Percentiles rank a stretch among this genome's conserved stretches.
Evolutionary conservation across 345 rosid genomes (phyloP).

Genomic region (Eucalyptus marginata): DNA sequence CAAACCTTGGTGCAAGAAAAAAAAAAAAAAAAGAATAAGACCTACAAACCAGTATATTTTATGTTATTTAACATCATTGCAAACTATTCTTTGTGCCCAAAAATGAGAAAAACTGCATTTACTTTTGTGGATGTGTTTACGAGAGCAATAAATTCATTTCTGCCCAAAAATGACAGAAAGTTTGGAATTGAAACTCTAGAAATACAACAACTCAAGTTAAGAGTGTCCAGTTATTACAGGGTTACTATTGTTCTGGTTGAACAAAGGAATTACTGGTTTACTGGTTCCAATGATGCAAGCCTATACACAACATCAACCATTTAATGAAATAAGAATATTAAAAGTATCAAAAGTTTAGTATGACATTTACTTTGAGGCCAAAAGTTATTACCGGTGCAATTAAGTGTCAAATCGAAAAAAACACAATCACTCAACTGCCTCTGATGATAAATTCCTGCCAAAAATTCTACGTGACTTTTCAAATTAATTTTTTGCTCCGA

Average conservation of each 20-base stretch:
- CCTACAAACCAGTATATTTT: not conserved
- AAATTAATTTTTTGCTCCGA: too few species aligned
- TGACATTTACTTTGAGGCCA: too few species aligned
- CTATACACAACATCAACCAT: too few species aligned
- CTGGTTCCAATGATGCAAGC: too few species aligned
- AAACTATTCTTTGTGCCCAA: not conserved
- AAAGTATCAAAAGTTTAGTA: too few species aligned
- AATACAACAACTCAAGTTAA: not conserved
- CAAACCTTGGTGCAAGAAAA: not conserved
- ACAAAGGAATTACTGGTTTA: not conserved
- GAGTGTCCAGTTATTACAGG: not conserved
- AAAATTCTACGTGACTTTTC: too few species aligned
- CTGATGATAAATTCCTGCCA: accelerated
- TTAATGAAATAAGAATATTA: too few species aligned
- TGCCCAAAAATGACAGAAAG: not conserved
- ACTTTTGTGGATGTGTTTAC: not conserved
- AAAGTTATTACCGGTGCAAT: too few species aligned
- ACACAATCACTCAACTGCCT: too few species aligned
- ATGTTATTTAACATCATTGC: too few species aligned
- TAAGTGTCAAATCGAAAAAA: too few species aligned
- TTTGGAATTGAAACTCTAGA: not conserved
- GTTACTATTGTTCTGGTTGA: not conserved
- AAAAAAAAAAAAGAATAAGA: too few species aligned
- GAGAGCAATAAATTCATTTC: not conserved
- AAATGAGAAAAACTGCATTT: not conserved